Percentiles rank a stretch among this genome's conserved stretches.
Evolutionary conservation across 441 rosid species (phyloP).

Genomic region (Euphorbia schlechtendalii): DNA sequence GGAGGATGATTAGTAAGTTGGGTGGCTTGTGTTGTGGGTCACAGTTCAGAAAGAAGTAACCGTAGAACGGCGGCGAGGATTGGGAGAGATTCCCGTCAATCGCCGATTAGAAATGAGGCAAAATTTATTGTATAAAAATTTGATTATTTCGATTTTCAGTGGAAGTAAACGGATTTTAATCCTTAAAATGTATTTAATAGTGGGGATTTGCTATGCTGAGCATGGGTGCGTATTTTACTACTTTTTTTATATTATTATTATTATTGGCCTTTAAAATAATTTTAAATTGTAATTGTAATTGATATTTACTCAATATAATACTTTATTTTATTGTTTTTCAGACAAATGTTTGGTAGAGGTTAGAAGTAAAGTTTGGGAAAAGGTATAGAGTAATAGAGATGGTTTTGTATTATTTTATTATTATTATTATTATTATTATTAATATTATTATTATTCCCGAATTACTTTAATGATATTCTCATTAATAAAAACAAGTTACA

Average conservation of each 20-base stretch:
- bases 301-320: not conserved
- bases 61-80: conserved; percentile 33
- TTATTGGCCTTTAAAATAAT: conserved; percentile 3
- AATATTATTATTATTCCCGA: too few species aligned
- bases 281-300: not conserved
- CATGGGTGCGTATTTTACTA: conserved; percentile 39
- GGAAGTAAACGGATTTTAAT: conserved; percentile 76
- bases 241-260: not conserved
- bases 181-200: conserved; percentile 35
- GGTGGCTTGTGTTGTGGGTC: conserved; percentile 10
- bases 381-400: not conserved
- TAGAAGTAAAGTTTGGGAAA: conserved; percentile 5
- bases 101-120: conserved; percentile 45
- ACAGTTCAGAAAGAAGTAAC: not conserved
- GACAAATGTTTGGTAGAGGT: conserved; percentile 7
- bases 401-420: not conserved
- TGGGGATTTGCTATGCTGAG: conserved; percentile 42
- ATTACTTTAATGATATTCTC: not conserved
- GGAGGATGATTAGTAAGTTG: not conserved
- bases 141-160: conserved; percentile 33
- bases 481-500: too few species aligned
- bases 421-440: not conserved
- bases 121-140: conserved; percentile 30
- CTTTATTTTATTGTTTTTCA: not conserved
- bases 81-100: conserved; percentile 40